Base-by-base conservation (phyloP, 116 monocot species). In the Cymodocea nodosa region DNA sequence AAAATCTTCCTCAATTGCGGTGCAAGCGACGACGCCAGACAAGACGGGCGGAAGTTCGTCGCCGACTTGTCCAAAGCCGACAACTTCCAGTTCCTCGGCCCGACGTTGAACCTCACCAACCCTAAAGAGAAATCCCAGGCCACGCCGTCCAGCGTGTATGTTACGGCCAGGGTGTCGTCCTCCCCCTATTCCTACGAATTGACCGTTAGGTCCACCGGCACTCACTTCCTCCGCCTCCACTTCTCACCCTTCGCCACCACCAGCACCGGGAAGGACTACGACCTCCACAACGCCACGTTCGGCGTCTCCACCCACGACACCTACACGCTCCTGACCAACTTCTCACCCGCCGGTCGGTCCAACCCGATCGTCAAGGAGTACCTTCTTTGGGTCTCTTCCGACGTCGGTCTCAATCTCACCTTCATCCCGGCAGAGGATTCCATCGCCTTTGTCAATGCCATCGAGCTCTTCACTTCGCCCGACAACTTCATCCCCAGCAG, bases 381-480 rank as follows among this genome's bases (percentile, higher is more conserved):
- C 73, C 13, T 87, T 57, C 56, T 97, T 30, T 64, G 52, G 64
- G 63, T 76, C 34, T 61, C 78, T 16, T 65, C 75, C 24, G 50
- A 49, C n/a, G 4, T 67, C 6, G 8, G 30, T 17, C 69, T 91
- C 23, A 16, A 15, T 35, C 20, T 98, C 60, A 67, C 80, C 19
- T 84, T 98, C 74, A 23, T 53, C 11, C 94, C 84, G 23, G 17
- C 0, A 9, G n/a, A 0, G 35, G 10, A 34, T 19, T 30, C 52
- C 16, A 3, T 72, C 15, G 88, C 97, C 50, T 88, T 98, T 70
- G 71, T 98, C 65, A 91, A 73, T 64, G 91, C 91, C 9, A 75
- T 98, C 55, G 97, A 91, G 76, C 39, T 88, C 74, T 74, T 98
- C 85, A 73, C 73, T 34, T 82, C 84, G 1, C 97, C 97, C 1